phyloP scores from a whole-genome alignment of 441 rosid species.

The Pelargonium exstipulatum region DNA sequence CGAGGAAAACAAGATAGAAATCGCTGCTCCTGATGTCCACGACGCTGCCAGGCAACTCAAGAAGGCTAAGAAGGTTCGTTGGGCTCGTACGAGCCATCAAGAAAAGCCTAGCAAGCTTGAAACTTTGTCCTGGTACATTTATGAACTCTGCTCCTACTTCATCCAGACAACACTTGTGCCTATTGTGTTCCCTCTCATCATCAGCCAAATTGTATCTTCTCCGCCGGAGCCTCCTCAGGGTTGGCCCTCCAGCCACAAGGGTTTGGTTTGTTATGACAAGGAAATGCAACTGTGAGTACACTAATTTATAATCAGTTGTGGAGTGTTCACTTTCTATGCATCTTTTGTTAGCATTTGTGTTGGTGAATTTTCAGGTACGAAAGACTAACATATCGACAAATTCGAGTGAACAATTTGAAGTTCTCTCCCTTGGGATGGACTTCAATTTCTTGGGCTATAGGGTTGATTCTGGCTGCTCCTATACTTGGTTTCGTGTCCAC shows the following conservation, averaged over 20 bases:
- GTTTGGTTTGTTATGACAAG: conserved; percentile 27
- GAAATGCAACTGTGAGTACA: conserved; percentile 40
- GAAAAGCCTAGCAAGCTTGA: conserved; percentile 36
- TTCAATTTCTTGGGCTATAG: conserved; percentile 51
- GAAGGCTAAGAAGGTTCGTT: conserved; percentile 23
- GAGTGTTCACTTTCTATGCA: not conserved
- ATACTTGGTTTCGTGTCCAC: conserved; percentile 29
- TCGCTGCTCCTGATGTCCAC: conserved; percentile 19
- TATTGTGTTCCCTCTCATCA: conserved; percentile 45
- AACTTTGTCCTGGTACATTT: conserved; percentile 45
- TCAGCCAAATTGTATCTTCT: conserved; percentile 28
- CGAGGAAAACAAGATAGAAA: not conserved
- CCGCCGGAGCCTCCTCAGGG: conserved; percentile 30
- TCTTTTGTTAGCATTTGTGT: not conserved
- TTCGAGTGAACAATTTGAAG: conserved; percentile 23
- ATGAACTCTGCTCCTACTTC: conserved; percentile 46
- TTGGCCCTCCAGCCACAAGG: conserved; percentile 22
- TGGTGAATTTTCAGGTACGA: conserved; percentile 29
- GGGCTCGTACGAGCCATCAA: conserved; percentile 11
- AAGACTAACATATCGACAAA: conserved; percentile 23
- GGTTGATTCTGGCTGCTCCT: conserved; percentile 41
- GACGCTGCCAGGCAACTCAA: conserved; percentile 26
- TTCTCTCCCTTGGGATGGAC: conserved; percentile 54
- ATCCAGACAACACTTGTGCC: conserved; percentile 43
- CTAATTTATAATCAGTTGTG: no score